Conservation (phyloP, 306 rosid genomes). For the Gastrolobium bilobum region DNA sequence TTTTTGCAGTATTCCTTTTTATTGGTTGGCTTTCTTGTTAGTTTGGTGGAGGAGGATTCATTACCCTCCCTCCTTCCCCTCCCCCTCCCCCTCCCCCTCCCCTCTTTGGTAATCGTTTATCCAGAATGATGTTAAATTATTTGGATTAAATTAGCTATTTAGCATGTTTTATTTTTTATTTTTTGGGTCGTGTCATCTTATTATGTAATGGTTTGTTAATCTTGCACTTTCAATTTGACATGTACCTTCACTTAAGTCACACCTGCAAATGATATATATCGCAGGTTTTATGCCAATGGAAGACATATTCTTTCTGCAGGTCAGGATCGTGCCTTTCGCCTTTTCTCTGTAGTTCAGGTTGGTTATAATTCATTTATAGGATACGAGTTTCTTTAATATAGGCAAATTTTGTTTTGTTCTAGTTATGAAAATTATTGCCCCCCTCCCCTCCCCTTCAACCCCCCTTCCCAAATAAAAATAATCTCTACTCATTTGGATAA, state of each 20-base stretch:
- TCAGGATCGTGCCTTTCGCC: conserved; percentile 97
- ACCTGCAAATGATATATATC: conserved; percentile 33
- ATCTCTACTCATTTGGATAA: not conserved
- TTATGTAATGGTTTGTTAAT: conserved; percentile 21
- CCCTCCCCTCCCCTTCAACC: not conserved
- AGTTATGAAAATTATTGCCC: not conserved
- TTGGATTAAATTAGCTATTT: not conserved
- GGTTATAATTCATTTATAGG: conserved; percentile 27
- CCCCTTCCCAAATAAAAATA: not conserved
- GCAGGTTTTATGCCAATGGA: conserved; percentile 97
- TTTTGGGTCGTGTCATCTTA: not conserved
- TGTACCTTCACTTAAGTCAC: conserved; percentile 8
- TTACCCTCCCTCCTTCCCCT: not conserved
- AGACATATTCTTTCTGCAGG: conserved; percentile 98
- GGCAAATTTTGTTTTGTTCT: not conserved
- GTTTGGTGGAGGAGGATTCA: conserved; percentile 1
- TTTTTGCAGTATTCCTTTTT: conserved; percentile 36
- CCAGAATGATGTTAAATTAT: not conserved
- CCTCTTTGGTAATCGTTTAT: not conserved
- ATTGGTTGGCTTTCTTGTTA: not conserved
- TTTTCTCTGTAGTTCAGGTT: conserved; percentile 96
- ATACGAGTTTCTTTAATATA: not conserved
- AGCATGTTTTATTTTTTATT: not conserved
- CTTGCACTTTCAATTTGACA: conserved; percentile 27
- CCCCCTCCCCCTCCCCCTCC: not conserved